Evolutionary conservation across 768 basidiomycete species (phyloP).

Genomic region (Boletus coccyginus): DNA sequence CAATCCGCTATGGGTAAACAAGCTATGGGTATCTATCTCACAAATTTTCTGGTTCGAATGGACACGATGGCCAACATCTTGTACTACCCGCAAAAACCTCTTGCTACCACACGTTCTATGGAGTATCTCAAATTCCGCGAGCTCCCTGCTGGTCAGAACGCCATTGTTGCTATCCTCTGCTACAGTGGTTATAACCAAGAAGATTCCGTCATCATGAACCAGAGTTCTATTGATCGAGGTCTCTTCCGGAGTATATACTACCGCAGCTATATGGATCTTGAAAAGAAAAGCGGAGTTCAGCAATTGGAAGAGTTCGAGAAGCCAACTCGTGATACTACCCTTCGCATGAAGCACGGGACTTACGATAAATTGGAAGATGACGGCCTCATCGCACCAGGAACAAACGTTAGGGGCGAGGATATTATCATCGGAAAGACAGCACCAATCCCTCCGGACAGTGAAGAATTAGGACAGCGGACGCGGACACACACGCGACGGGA

Average conservation of each 20-base stretch:
- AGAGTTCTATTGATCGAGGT: constrained; percentile 96
- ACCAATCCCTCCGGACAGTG: constrained; percentile 93
- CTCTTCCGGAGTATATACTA: constrained; percentile 99
- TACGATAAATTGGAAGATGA: constrained; percentile 98
- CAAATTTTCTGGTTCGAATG: constrained; percentile 98
- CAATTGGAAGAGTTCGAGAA: constrained; percentile 97
- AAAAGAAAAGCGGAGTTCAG: constrained; percentile 93
- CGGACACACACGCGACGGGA: constrained; percentile 90
- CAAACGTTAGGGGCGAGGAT: constrained; percentile 93
- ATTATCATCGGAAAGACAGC: constrained; percentile 99
- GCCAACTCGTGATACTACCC: constrained; percentile 86
- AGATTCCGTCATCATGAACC: constrained; percentile 99
- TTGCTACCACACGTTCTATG: constrained; percentile 98
- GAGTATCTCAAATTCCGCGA: constrained; percentile 99
- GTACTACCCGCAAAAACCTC: constrained; percentile 98
- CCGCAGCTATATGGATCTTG: constrained; percentile 96
- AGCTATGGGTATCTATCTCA: constrained; percentile 98
- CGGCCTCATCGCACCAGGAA: constrained; percentile 93
- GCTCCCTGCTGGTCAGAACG: constrained; percentile 98
- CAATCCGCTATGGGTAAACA: constrained; percentile 99
- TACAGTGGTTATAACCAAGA: constrained; percentile 99
- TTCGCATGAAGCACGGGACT: constrained; percentile 96
- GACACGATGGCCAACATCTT: constrained; percentile 99
- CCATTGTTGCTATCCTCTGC: constrained; percentile 96
- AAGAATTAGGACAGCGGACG: constrained; percentile 96